Conservation (phyloP, 2,329 filamentous ascomycete genomes). For the Paecilomyces variotii region DNA sequence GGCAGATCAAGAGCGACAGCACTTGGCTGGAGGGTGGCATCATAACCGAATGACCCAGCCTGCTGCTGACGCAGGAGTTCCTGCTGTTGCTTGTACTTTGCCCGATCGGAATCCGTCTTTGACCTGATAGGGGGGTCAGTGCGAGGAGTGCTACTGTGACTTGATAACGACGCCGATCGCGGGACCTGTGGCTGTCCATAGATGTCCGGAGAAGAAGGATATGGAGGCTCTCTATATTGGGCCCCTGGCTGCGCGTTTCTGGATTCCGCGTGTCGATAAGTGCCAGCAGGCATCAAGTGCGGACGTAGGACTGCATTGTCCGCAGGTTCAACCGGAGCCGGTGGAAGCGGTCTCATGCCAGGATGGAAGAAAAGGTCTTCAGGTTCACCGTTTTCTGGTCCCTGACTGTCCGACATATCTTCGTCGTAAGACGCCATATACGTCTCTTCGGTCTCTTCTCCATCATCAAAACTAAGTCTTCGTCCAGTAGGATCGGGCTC, state of each 20-base stretch:
- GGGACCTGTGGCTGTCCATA: slow-evolving; percentile 47
- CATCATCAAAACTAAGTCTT: slow-evolving; percentile 84
- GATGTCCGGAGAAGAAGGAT: slow-evolving; percentile 41
- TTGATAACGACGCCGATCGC: slow-evolving; percentile 74
- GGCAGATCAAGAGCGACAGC: slow-evolving; percentile 70
- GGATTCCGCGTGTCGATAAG: slow-evolving; percentile 48
- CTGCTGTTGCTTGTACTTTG: slow-evolving; percentile 45
- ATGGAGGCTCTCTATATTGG: slow-evolving; percentile 29
- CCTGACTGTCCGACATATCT: slow-evolving; percentile 50
- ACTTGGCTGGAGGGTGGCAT: slow-evolving; percentile 41
- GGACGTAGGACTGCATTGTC: slow-evolving; percentile 37
- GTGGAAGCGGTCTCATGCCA: slow-evolving; percentile 59
- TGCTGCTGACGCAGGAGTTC: slow-evolving; percentile 46
- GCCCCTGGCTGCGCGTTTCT: slow-evolving; percentile 30
- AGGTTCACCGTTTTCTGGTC: slow-evolving; percentile 62
- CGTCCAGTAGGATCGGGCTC: slow-evolving; percentile 57
- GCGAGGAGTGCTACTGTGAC: slow-evolving; percentile 70
- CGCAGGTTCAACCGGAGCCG: slow-evolving; percentile 53
- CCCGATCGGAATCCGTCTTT: slow-evolving; percentile 80
- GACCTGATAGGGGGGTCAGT: slow-evolving; percentile 79
- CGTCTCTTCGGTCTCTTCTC: slow-evolving; percentile 69
- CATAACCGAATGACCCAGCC: slow-evolving; percentile 39
- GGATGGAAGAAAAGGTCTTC: slow-evolving; percentile 93
- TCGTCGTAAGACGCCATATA: slow-evolving; percentile 45
- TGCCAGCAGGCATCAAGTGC: slow-evolving; percentile 47